phyloP scores from a whole-genome alignment of 2,329 filamentous ascomycete species.

The Xylaria sp. region DNA sequence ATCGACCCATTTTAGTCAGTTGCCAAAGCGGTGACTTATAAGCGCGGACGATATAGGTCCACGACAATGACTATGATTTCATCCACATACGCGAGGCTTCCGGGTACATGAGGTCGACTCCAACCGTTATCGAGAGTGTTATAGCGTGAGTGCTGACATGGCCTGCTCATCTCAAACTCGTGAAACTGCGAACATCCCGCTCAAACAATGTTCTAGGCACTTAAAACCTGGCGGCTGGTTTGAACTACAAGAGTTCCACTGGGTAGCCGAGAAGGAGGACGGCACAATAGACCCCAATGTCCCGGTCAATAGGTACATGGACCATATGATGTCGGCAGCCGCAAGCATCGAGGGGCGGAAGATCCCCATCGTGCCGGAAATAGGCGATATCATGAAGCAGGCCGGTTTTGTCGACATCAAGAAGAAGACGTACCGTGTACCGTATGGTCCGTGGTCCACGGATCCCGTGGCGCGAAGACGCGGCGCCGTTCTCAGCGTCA shows the following conservation, averaged over 20 bases:
- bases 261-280: conserved; percentile 45
- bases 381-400: conserved; percentile 41
- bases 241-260: conserved; percentile 48
- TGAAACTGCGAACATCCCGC: conserved; percentile 16
- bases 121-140: conserved; percentile 37
- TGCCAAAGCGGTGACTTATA: conserved; percentile 16
- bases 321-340: conserved; percentile 45
- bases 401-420: conserved; percentile 57
- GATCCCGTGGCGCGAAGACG: conserved; percentile 59
- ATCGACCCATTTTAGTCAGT: conserved; percentile 5
- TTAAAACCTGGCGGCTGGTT: conserved; percentile 49
- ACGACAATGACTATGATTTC: conserved; percentile 41
- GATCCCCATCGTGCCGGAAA: conserved; percentile 48
- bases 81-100: conserved; percentile 43
- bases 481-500: conserved; percentile 49
- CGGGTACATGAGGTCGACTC: conserved; percentile 38
- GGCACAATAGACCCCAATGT: conserved; percentile 43
- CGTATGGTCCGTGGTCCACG: conserved; percentile 60
- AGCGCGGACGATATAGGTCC: conserved; percentile 28
- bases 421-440: conserved; percentile 56
- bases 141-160: conserved; percentile 37
- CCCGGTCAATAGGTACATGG: conserved; percentile 48
- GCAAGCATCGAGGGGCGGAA: conserved; percentile 49
- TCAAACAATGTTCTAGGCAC: conserved; percentile 33
- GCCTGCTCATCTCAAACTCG: background rate